phyloP scores from a whole-genome alignment of 78 protist species.

The Guillardia theta region DNA sequence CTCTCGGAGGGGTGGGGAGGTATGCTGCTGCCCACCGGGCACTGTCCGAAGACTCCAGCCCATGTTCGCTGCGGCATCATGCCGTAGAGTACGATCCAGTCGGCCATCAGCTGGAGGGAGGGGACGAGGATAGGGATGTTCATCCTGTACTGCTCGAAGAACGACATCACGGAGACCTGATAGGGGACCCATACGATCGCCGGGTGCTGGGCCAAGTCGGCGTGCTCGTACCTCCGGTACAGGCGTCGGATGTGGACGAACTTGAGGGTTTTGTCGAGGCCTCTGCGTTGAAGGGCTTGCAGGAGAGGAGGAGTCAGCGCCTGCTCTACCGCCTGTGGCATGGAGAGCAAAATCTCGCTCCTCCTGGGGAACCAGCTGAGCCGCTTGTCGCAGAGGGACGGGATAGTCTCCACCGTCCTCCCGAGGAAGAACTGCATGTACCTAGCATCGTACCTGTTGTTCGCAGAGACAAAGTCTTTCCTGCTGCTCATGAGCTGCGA shows the following conservation, averaged over 20 bases:
- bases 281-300: neutral
- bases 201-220: neutral
- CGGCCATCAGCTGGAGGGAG: constrained; percentile 3
- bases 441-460: neutral
- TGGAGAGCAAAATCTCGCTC: neutral
- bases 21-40: neutral
- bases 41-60: neutral
- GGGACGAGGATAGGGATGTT: constrained; percentile 25
- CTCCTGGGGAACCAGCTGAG: neutral
- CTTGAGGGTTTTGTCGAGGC: neutral
- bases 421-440: neutral
- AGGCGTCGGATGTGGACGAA: neutral
- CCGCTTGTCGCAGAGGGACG: neutral
- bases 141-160: neutral
- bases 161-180: constrained; percentile 21
- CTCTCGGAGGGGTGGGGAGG: neutral
- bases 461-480: neutral
- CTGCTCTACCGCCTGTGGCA: neutral
- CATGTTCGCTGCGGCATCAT: neutral
- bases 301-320: neutral
- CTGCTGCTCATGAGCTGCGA: neutral
- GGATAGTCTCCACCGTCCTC: neutral
- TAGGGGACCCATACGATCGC: constrained; percentile 1
- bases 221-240: neutral
- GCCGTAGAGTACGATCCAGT: neutral